These are phyloP conservation scores for Xylaria cubensis DNA, from an alignment of 495 filamentous ascomycete genomes.

Conservation along the genomic window DNA sequence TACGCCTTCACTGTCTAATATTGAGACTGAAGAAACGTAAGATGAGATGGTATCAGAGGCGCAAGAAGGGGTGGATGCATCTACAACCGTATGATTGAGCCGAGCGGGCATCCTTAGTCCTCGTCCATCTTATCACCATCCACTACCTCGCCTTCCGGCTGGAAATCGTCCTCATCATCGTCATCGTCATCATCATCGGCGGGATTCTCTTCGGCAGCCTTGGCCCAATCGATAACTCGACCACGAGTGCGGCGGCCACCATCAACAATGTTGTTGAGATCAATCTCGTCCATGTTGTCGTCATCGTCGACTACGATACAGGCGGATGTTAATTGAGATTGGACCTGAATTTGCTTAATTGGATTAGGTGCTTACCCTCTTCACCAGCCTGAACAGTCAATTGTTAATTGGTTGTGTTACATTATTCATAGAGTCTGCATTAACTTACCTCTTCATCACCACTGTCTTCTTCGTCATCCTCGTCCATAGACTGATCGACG, in stretches of 20 bases:
- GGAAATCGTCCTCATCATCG: slow-evolving; percentile 78
- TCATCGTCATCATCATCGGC: slow-evolving; percentile 78
- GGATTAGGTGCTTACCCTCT: slow-evolving; percentile 48
- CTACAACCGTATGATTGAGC: slow-evolving; percentile 4
- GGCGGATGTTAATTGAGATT: slow-evolving; percentile 14
- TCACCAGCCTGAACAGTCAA: slow-evolving; percentile 41
- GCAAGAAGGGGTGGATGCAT: neutral
- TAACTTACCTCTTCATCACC: slow-evolving; percentile 68
- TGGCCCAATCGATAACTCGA: slow-evolving; percentile 80
- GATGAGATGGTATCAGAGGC: slow-evolving; percentile 11
- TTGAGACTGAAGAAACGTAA: neutral
- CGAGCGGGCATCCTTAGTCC: slow-evolving; percentile 40
- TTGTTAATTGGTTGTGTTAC: slow-evolving; percentile 32
- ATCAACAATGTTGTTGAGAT: slow-evolving; percentile 81
- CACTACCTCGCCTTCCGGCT: slow-evolving; percentile 48
- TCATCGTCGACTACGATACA: slow-evolving; percentile 72
- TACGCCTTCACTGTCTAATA: neutral
- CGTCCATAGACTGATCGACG: slow-evolving; percentile 70
- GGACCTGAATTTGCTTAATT: slow-evolving; percentile 21
- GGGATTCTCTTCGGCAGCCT: slow-evolving; percentile 73
- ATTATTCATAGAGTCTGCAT: neutral
- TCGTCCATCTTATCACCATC: slow-evolving; percentile 55
- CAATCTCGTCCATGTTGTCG: slow-evolving; percentile 90
- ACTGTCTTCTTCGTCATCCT: slow-evolving; percentile 70
- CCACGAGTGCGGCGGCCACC: slow-evolving; percentile 85